Conservation (phyloP, 2,329 filamentous ascomycete species). For the Aureobasidium melanogenum region DNA sequence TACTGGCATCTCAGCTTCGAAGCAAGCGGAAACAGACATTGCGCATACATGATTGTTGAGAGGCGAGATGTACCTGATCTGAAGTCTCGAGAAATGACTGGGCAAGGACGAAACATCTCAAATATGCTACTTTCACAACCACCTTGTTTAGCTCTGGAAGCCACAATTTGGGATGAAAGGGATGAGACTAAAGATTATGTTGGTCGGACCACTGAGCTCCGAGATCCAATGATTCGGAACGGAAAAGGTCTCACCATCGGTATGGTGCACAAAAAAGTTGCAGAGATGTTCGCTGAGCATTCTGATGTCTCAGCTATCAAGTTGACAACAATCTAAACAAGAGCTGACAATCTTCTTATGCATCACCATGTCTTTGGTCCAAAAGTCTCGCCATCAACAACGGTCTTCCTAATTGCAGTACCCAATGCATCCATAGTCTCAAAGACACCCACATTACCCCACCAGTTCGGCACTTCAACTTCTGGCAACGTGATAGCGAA, state of each 20-base stretch:
- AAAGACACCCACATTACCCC: slow-evolving; percentile 2
- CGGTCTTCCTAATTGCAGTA: background rate
- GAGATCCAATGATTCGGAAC: background rate
- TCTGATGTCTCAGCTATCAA: background rate
- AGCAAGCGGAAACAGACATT: background rate
- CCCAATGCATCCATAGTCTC: background rate
- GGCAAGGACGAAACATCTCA: background rate
- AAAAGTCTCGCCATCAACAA: background rate
- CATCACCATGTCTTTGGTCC: background rate
- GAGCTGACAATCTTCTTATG: background rate
- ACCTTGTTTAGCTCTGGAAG: background rate
- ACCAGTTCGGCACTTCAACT: background rate
- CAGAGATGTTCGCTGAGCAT: background rate
- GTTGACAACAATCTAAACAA: background rate
- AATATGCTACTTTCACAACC: background rate
- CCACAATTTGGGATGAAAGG: background rate
- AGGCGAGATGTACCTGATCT: background rate
- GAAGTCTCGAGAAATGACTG: background rate
- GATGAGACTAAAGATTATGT: background rate
- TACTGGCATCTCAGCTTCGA: background rate
- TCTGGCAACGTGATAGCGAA: background rate
- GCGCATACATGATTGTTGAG: background rate
- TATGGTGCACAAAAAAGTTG: background rate
- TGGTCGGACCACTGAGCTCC: background rate
- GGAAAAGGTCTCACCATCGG: background rate